phyloP scores from a whole-genome alignment of 495 filamentous ascomycete species.

The Durotheca rogersii region DNA sequence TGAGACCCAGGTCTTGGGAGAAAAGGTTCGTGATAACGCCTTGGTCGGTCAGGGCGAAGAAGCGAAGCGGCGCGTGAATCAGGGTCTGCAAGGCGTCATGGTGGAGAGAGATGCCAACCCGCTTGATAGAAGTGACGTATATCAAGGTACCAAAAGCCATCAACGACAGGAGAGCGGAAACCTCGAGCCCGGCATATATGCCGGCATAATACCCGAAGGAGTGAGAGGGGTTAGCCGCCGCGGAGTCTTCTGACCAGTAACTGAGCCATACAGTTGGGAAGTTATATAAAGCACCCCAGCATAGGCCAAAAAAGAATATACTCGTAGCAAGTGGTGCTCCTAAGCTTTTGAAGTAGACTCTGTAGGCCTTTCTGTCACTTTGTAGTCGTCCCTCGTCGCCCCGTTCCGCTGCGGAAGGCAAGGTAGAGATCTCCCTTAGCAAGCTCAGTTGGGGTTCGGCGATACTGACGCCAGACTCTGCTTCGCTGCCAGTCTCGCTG shows the following conservation, averaged over 20 bases:
- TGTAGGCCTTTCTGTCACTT: conserved; percentile 37
- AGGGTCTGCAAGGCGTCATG: conserved; percentile 26
- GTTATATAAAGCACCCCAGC: conserved; percentile 40
- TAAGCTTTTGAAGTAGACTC: conserved; percentile 42
- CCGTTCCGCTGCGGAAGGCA: neutral
- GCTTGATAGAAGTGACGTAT: conserved; percentile 19
- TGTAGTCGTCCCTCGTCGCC: conserved; percentile 3
- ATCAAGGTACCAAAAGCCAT: conserved; percentile 9
- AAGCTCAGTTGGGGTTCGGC: neutral
- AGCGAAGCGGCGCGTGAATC: conserved; percentile 37
- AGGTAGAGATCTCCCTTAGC: neutral
- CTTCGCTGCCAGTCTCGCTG: neutral
- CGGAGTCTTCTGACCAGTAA: conserved; percentile 39
- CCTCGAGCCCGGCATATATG: conserved; percentile 37
- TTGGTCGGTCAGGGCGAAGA: conserved; percentile 44
- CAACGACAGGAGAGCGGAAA: conserved; percentile 23
- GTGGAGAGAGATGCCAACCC: conserved; percentile 30
- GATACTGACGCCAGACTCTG: neutral
- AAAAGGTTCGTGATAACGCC: conserved; percentile 48
- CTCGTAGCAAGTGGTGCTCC: conserved; percentile 18
- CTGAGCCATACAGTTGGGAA: conserved; percentile 44
- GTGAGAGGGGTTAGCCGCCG: conserved; percentile 29
- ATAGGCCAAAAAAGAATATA: conserved; percentile 23
- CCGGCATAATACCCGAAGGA: conserved; percentile 38
- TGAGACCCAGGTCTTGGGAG: conserved; percentile 47